These are phyloP conservation scores for Crotalaria pallida DNA, from an alignment of 306 rosid species.

Conservation along the genomic window DNA sequence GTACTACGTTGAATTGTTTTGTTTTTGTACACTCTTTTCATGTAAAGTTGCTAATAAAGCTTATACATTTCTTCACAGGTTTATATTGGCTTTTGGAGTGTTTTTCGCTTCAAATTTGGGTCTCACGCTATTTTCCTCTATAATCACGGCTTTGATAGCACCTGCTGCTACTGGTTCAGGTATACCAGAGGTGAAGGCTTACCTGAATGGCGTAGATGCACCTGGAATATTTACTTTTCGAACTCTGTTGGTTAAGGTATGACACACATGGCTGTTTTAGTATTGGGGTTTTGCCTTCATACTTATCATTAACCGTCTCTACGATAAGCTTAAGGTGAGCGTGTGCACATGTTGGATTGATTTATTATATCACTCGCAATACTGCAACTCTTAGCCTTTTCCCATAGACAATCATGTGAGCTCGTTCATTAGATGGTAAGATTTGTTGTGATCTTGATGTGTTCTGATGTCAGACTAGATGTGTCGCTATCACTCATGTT, in stretches of 20 bases:
- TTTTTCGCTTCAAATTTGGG: conserved; percentile 65
- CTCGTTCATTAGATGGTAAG: background rate
- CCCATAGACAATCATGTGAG: background rate
- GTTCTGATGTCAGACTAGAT: background rate
- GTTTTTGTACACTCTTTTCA: background rate
- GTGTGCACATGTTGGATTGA: no score
- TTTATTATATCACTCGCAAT: no score
- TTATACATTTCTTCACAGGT: conserved; percentile 44
- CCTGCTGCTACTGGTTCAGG: conserved; percentile 91
- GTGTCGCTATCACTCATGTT: background rate
- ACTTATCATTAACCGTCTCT: no score
- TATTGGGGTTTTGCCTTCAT: background rate
- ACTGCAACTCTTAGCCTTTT: background rate
- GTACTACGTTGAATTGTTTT: background rate
- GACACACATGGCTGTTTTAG: background rate
- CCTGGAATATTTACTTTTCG: conserved; percentile 63
- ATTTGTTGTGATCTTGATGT: background rate
- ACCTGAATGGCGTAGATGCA: conserved; percentile 87
- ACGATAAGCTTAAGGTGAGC: no score
- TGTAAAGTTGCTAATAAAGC: conserved; percentile 22
- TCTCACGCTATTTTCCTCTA: conserved; percentile 65
- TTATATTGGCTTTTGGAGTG: conserved; percentile 49
- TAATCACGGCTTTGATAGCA: conserved; percentile 67
- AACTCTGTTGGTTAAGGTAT: conserved; percentile 79
- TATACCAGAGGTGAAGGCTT: conserved; percentile 95